These are phyloP conservation scores for Echinosophora koreensis DNA, from an alignment of 306 rosid species.

Conservation along the genomic window DNA sequence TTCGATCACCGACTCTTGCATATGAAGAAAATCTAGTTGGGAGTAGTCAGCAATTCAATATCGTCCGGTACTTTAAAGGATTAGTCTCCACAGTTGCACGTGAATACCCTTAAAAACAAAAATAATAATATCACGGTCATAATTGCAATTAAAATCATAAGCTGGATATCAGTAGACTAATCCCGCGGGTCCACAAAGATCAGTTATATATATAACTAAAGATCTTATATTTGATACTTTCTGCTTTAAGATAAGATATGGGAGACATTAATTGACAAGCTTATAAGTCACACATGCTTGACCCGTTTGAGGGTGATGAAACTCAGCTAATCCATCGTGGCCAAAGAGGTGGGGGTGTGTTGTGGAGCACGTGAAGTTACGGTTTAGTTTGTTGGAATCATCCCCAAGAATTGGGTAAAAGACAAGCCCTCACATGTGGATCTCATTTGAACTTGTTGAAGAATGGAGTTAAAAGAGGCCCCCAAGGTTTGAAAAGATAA, in stretches of 20 bases:
- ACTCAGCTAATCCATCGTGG: conserved; percentile 31
- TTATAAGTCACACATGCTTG: conserved; percentile 45
- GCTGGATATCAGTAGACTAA: conserved; percentile 46
- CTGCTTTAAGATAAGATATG: conserved; percentile 56
- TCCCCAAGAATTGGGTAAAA: conserved; percentile 23
- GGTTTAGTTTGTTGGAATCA: conserved; percentile 37
- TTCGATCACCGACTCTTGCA: too few relatives aligned
- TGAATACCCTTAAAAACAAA: too few relatives aligned
- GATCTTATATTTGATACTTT: conserved; percentile 66
- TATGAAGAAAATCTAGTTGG: too few relatives aligned
- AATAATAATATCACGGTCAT: too few relatives aligned
- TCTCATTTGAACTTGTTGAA: conserved; percentile 22
- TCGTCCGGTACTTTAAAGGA: too few relatives aligned
- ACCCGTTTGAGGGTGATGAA: conserved; percentile 42
- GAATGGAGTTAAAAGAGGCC: conserved; percentile 33
- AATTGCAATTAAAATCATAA: not conserved
- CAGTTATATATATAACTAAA: not conserved
- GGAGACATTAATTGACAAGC: conserved; percentile 61
- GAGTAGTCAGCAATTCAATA: too few relatives aligned
- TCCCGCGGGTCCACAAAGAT: conserved; percentile 53
- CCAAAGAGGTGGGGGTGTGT: conserved; percentile 13
- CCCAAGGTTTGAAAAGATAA: conserved; percentile 40
- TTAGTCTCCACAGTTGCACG: too few relatives aligned
- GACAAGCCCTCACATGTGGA: conserved; percentile 39
- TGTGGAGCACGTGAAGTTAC: conserved; percentile 52